Evolutionary conservation across 768 basidiomycete genomes (phyloP).

Genomic region (Cyclocybe aegerita): DNA sequence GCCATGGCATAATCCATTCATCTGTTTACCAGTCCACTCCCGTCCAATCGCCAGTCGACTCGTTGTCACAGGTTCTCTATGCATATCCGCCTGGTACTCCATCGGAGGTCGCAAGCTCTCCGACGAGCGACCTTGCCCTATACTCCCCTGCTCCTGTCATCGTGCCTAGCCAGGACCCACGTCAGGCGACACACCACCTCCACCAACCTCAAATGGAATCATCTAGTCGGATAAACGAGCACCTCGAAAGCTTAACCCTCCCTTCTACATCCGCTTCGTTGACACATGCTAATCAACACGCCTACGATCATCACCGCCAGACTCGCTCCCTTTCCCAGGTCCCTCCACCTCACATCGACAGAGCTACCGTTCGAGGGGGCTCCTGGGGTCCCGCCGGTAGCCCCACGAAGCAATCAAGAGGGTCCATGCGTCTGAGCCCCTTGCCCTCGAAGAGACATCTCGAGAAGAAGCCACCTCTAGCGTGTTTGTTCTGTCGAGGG

Average conservation of each 20-base stretch:
- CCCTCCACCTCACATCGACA: too few relatives aligned
- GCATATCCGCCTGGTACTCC: neutral
- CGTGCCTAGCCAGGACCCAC: neutral
- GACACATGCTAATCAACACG: too few relatives aligned
- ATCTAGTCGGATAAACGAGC: too few relatives aligned
- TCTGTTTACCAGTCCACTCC: too few relatives aligned
- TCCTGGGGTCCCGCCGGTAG: neutral
- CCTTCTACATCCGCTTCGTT: too few relatives aligned
- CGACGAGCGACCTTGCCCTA: neutral
- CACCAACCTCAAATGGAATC: too few relatives aligned
- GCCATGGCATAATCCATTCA: too few relatives aligned
- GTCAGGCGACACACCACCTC: neutral
- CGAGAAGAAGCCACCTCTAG: slow-evolving; percentile 59
- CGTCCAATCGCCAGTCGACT: too few relatives aligned
- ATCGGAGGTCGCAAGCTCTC: neutral
- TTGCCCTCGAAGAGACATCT: slow-evolving; percentile 28
- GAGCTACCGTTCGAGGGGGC: neutral
- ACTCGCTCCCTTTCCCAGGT: too few relatives aligned
- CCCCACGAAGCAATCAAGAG: neutral
- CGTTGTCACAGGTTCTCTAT: too few relatives aligned
- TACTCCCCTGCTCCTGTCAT: neutral
- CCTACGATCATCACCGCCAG: too few relatives aligned
- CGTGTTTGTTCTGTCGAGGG: slow-evolving; percentile 65
- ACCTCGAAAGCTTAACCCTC: too few relatives aligned
- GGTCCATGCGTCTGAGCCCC: slow-evolving; percentile 23